Conservation (phyloP, 306 rosid genomes). For the Prunus fruticosa region DNA sequence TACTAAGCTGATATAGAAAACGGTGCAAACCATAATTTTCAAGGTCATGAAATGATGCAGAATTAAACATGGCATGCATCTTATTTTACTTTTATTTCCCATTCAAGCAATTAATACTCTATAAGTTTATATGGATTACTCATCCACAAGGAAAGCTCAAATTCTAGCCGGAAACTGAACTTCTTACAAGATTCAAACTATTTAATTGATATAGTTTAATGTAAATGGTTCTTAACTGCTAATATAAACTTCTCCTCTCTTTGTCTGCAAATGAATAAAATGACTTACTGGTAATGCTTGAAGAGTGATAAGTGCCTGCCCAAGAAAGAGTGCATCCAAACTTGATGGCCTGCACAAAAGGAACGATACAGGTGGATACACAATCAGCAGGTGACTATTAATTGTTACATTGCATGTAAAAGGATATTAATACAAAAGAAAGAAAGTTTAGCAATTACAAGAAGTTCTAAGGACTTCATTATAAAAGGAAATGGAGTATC, state of each 20-base stretch:
- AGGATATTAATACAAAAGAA: conserved; percentile 1
- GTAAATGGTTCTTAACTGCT: neutral
- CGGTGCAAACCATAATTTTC: neutral
- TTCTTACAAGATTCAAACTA: neutral
- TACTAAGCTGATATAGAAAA: neutral
- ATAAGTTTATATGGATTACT: neutral
- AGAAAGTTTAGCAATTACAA: neutral
- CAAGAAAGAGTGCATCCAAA: conserved; percentile 84
- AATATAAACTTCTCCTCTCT: neutral
- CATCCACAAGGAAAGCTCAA: neutral
- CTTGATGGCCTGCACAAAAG: conserved; percentile 76
- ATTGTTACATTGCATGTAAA: conserved; percentile 3
- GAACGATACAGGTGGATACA: conserved; percentile 16
- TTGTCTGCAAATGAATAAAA: neutral
- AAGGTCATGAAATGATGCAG: neutral
- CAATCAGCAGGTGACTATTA: conserved; percentile 5
- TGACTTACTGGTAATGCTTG: conserved; percentile 88
- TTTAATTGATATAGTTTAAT: neutral
- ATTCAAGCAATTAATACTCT: neutral
- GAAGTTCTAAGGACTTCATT: conserved; percentile 4
- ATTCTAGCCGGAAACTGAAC: neutral
- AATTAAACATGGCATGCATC: neutral
- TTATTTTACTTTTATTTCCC: neutral
- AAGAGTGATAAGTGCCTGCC: conserved; percentile 70
- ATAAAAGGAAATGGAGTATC: neutral